Evolutionary conservation across 768 basidiomycete genomes (phyloP), one percentile per base, ranked within the genome.

Genomic region (Macrolepiota fuliginosa): DNA sequence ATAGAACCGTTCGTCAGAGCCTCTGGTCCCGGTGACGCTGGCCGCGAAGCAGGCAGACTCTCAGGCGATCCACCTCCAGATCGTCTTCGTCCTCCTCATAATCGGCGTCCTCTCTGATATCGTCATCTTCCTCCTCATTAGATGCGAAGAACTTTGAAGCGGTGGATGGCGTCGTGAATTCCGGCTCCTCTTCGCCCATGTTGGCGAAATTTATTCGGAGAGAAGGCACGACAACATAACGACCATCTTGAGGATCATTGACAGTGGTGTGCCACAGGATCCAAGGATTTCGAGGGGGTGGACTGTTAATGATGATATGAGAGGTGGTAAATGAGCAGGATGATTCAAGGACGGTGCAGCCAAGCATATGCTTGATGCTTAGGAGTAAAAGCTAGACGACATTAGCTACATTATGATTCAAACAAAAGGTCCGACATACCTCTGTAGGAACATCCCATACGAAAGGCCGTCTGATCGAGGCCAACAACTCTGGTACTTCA

Each of bases 361-460:
- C n/a, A n/a, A 63, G 65, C 27, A 67, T 67, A 5, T 64, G 62
- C 22, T 66, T 65, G 60, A 32, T 70, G 10, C 57, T 39, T 5
- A 60, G 52, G 11, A 81, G 71, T 22, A 81, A 64, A 58, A 77
- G 75, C 76, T 77, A 53, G 5, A 35, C 13, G 4, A 22, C 19
- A 37, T 57, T 13, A 37, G 6, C 29, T 55, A 45, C 60, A 46
- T n/a, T n/a, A n/a, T n/a, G n/a, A n/a, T n/a, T n/a, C n/a, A n/a
- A n/a, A n/a, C n/a, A n/a, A n/a, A n/a, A 19, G 29, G 12, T 59
- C 52, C 54, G 24, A 64, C 71, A 66, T 68, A 82, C 83, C 71
- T 81, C 77, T 32, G 81, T 84, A 50, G 82, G 79, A 68, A 86
- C 84, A 27, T 69, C 70, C 84, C 84, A 87, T 45, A 62, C 60